Conservation (phyloP, 73 alveolate genomes). For the Stentor coeruleus region DNA sequence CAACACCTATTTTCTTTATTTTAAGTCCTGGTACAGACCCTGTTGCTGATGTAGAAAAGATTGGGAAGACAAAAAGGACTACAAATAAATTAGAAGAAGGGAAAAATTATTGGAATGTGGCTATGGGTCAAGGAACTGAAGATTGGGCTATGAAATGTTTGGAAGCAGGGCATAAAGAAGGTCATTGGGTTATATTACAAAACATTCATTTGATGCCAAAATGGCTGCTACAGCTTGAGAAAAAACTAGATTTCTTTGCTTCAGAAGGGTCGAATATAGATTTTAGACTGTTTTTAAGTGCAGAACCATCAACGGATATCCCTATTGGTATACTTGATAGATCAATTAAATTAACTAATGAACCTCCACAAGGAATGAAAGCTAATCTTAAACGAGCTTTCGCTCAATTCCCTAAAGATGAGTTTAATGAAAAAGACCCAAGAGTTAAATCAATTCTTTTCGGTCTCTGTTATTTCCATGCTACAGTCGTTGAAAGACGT, state of each 20-base stretch:
- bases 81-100: constrained; percentile 53
- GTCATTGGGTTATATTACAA: constrained; percentile 99
- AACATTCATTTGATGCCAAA: constrained; percentile 99
- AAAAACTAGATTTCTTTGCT: constrained; percentile 96
- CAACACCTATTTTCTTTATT: constrained; percentile 99
- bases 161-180: constrained; percentile 98
- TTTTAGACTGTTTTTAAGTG: constrained; percentile 94
- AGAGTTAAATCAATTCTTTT: constrained; percentile 93
- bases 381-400: constrained; percentile 99
- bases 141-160: constrained; percentile 95
- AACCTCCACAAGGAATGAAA: constrained; percentile 99
- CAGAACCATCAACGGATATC: constrained; percentile 83
- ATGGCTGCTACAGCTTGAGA: constrained; percentile 95
- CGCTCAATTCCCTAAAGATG: constrained; percentile 98
- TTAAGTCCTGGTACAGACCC: constrained; percentile 99
- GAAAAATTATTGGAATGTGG: constrained; percentile 93
- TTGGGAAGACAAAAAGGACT: constrained; percentile 83
- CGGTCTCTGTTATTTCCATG: constrained; percentile 99
- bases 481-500: constrained; percentile 99
- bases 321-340: constrained; percentile 99
- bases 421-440: constrained; percentile 98
- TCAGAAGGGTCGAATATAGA: constrained; percentile 94
- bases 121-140: constrained; percentile 99
- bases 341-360: constrained; percentile 99
- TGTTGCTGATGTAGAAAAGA: constrained; percentile 95